Base-by-base conservation (phyloP, 2,329 filamentous ascomycete genomes). In the Calonectria pseudoturangicola region DNA sequence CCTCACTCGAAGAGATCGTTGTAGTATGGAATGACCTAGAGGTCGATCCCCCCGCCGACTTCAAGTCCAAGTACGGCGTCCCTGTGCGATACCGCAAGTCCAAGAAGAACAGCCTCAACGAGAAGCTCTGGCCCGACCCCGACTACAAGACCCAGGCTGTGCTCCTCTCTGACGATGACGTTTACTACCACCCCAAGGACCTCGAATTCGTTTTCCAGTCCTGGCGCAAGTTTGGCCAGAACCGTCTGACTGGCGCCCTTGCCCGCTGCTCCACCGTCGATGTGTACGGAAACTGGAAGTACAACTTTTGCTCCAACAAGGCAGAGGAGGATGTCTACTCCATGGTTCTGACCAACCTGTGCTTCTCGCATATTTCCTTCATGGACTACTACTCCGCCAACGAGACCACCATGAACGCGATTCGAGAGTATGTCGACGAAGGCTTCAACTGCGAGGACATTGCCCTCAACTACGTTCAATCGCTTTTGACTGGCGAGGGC, bases 381-480 rank as follows among this genome's bases (percentile, higher is more conserved):
- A 76, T 86, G 60, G 84, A 85, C 65, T 84, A 82, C 67, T 85
- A 85, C 76, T 84, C 79, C 1, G 83, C 84, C 3, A 79, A 81
- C n/a, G 81, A 83, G n/a, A 77, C 76, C 1, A 66, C 76, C 48
- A 79, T 81, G 72, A 77, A 74, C 4, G 77, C 77, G 64, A 79
- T 86, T 27, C 82, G 84, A 3, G 75, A 81, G 1, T 83, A 85
- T 68, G 83, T 86, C 16, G 84, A 85, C 28, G 73, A 82, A 21
- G 76, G 81, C 51, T 82, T 84, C 78, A 85, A 86, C 75, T 86
- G 84, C 79, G 84, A 86, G 72, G 84, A 86, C 64, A 81, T 86
- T 71, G 84, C 82, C 25, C 71, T 86, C 65, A 86, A 86, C 76
- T 85, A 81, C 45, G 75, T 85, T 33, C 77, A 80, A 8, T 81